Evolutionary conservation across 2,329 filamentous ascomycete genomes (phyloP).

Genomic region (Tolypocladium amazonense): DNA sequence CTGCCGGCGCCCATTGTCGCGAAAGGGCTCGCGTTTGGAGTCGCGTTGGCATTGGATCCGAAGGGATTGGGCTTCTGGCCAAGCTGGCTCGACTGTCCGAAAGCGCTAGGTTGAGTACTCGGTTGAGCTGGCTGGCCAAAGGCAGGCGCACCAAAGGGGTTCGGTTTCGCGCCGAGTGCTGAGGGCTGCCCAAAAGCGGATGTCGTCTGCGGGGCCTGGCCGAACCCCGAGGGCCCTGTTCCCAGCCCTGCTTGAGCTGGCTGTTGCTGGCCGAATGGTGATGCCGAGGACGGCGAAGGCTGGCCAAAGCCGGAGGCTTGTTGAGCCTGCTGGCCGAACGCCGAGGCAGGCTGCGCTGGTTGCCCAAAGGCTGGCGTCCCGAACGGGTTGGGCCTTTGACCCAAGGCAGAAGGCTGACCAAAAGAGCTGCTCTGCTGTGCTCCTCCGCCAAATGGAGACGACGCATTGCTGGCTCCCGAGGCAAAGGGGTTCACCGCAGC

Average conservation of each 20-base stretch:
- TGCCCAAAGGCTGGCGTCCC: conserved; percentile 23
- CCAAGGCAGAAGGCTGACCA: conserved; percentile 23
- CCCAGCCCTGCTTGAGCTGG: not conserved
- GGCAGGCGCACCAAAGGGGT: conserved; percentile 21
- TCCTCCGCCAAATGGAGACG: conserved; percentile 20
- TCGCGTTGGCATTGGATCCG: conserved; percentile 7
- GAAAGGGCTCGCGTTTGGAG: conserved; percentile 14
- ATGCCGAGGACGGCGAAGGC: conserved; percentile 4
- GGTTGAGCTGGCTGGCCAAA: conserved; percentile 25
- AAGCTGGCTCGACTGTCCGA: conserved; percentile 24
- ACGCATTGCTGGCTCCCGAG: conserved; percentile 6
- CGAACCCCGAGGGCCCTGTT: conserved; percentile 18
- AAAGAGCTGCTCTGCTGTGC: conserved; percentile 23
- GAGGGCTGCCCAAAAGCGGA: conserved; percentile 31
- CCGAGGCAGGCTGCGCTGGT: conserved; percentile 13
- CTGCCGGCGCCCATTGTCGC: conserved; percentile 7
- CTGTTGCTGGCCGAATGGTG: conserved; percentile 27
- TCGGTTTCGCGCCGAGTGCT: conserved; percentile 18
- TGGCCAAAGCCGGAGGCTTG: conserved; percentile 9
- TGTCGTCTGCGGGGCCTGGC: conserved; percentile 21
- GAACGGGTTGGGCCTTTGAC: conserved; percentile 23
- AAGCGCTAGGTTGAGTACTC: conserved; percentile 13
- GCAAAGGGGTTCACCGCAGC: conserved; percentile 32
- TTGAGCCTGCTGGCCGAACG: conserved; percentile 33
- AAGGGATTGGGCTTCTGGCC: conserved; percentile 29